A percentile compares a stretch with the other conserved stretches of the same genome.
These are phyloP conservation scores for Arthroderma sp. DNA, from an alignment of 2,329 filamentous ascomycete species.

Conservation along the genomic window DNA sequence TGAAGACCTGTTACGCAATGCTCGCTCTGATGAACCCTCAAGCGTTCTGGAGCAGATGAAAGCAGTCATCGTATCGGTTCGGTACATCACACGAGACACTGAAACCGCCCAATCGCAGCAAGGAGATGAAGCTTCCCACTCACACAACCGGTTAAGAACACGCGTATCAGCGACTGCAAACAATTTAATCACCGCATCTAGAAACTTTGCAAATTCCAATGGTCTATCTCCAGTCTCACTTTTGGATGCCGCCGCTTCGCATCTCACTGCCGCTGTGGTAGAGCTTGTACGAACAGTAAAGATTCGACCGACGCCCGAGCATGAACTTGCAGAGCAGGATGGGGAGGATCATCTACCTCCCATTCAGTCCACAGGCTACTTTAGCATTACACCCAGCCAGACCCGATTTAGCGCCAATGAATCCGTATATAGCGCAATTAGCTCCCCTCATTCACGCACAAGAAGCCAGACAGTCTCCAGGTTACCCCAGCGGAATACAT, in stretches of 20 bases:
- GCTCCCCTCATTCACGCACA: slow-evolving; percentile 45
- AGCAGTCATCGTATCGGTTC: slow-evolving; percentile 65
- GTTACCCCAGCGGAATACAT: slow-evolving; percentile 17
- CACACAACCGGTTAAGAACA: slow-evolving; percentile 59
- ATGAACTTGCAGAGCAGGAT: slow-evolving; percentile 66
- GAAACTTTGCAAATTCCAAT: slow-evolving; percentile 71
- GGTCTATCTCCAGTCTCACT: slow-evolving; percentile 88
- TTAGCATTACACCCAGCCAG: slow-evolving; percentile 42
- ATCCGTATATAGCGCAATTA: slow-evolving; percentile 62
- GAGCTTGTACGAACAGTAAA: slow-evolving; percentile 76
- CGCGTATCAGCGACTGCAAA: slow-evolving; percentile 88
- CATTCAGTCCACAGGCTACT: slow-evolving; percentile 55
- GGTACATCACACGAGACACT: slow-evolving; percentile 73
- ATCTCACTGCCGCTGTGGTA: slow-evolving; percentile 73
- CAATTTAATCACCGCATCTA: slow-evolving; percentile 85
- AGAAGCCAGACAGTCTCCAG: slow-evolving; percentile 21
- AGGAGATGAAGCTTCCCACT: slow-evolving; percentile 42
- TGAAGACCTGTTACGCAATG: slow-evolving; percentile 72
- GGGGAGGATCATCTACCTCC: slow-evolving; percentile 47
- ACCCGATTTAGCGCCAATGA: slow-evolving; percentile 49
- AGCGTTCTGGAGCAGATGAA: slow-evolving; percentile 78
- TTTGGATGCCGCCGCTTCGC: slow-evolving; percentile 82
- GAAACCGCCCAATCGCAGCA: slow-evolving; percentile 41
- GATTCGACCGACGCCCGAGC: slow-evolving; percentile 60
- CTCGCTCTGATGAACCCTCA: slow-evolving; percentile 59